These are phyloP conservation scores for Schizonepeta tenuifolia DNA, from an alignment of 257 asterid species.

Conservation along the genomic window DNA sequence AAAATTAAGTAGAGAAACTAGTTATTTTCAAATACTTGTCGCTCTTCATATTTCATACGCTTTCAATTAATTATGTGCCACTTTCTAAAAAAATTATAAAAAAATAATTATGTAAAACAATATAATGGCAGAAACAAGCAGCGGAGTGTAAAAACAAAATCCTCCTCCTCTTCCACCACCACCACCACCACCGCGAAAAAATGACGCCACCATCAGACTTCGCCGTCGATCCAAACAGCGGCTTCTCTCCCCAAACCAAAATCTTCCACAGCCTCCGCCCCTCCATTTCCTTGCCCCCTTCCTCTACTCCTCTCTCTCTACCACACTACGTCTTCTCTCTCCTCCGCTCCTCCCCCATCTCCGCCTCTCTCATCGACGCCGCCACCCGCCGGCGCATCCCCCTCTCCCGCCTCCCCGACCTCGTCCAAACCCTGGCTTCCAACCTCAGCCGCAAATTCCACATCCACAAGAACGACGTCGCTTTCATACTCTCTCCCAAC, in stretches of 20 bases:
- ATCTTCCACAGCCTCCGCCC: slow-evolving; percentile 71
- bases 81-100: too few species aligned
- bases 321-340: slow-evolving; percentile 48
- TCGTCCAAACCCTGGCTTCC: slow-evolving; percentile 50
- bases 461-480: slow-evolving; percentile 55
- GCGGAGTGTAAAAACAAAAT: too few species aligned
- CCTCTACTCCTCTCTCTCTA: slow-evolving; percentile 51
- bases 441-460: slow-evolving; percentile 45
- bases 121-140: too few species aligned
- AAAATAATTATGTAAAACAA: too few species aligned
- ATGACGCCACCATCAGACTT: slow-evolving; percentile 16
- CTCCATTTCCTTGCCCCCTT: slow-evolving; percentile 52
- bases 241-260: slow-evolving; percentile 53
- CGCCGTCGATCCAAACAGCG: slow-evolving; percentile 38
- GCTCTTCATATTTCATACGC: too few species aligned
- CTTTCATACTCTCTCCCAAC: slow-evolving; percentile 58
- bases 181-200: too few species aligned
- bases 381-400: slow-evolving; percentile 49
- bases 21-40: too few species aligned
- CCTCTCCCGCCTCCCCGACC: slow-evolving; percentile 51
- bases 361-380: slow-evolving; percentile 64
- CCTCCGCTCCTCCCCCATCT: slow-evolving; percentile 39
- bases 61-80: too few species aligned
- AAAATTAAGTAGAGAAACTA: too few species aligned
- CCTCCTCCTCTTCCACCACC: not conserved